Percentiles rank a stretch among this genome's conserved stretches.
phyloP scores from a whole-genome alignment of 2,329 filamentous ascomycete species.

The Colletotrichum truncatum region DNA sequence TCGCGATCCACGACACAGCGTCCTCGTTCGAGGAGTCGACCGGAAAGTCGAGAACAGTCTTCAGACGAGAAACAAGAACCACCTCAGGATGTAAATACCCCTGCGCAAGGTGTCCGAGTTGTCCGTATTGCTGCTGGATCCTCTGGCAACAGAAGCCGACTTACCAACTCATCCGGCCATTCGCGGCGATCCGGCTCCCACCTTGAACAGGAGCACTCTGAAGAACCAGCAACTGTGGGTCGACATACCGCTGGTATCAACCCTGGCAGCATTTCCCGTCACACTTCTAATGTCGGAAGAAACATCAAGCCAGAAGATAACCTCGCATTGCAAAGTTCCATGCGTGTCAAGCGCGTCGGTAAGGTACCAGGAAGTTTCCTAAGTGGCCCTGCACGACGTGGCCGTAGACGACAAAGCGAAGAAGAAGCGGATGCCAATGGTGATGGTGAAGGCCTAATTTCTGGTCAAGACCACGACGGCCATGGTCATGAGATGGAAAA shows the following conservation, averaged over 20 bases:
- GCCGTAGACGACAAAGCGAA: constrained; percentile 73
- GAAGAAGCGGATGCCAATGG: constrained; percentile 64
- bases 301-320: constrained; percentile 67
- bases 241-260: constrained; percentile 56
- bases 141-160: constrained; percentile 52
- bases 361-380: constrained; percentile 81
- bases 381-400: constrained; percentile 81
- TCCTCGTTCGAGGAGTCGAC: constrained; percentile 46
- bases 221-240: constrained; percentile 59
- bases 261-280: constrained; percentile 63
- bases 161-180: constrained; percentile 44
- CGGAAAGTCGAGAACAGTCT: constrained; percentile 51
- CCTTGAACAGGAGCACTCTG: constrained; percentile 55
- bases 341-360: constrained; percentile 80
- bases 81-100: constrained; percentile 60
- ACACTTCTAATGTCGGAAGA: constrained; percentile 58
- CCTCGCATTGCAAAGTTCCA: constrained; percentile 73
- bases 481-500: constrained; percentile 49
- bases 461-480: constrained; percentile 52
- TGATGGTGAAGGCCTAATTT: constrained; percentile 50
- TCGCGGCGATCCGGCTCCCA: constrained; percentile 50
- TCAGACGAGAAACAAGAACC: constrained; percentile 49
- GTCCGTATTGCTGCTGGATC: constrained; percentile 65
- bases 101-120: constrained; percentile 58
- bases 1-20: constrained; percentile 44